phyloP scores from a whole-genome alignment of 768 basidiomycete genomes.

The Calocera cornea region DNA sequence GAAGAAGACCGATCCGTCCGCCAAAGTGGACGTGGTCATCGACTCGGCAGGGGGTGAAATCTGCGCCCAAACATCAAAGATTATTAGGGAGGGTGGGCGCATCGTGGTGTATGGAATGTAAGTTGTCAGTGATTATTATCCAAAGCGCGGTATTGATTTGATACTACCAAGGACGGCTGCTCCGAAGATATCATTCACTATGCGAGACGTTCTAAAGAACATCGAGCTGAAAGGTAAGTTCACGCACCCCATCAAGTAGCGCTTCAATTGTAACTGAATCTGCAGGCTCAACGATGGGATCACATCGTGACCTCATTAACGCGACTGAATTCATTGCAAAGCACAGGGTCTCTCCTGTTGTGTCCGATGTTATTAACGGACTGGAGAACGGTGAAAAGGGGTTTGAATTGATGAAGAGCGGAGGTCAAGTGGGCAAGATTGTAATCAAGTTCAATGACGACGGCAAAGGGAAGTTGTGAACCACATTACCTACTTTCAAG shows the following conservation, averaged over 20 bases:
- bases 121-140: slow-evolving; percentile 12
- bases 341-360: slow-evolving; percentile 54
- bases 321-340: slow-evolving; percentile 56
- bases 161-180: slow-evolving; percentile 41
- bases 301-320: slow-evolving; percentile 53
- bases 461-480: not conserved
- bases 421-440: slow-evolving; percentile 67
- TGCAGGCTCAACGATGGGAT: slow-evolving; percentile 74
- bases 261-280: not conserved
- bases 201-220: slow-evolving; percentile 65
- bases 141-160: not conserved
- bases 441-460: slow-evolving; percentile 28
- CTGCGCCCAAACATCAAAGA: slow-evolving; percentile 33
- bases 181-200: slow-evolving; percentile 50
- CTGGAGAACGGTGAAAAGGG: slow-evolving; percentile 52
- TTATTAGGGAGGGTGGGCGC: slow-evolving; percentile 44
- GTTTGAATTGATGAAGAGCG: slow-evolving; percentile 50
- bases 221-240: slow-evolving; percentile 54
- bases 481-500: not conserved
- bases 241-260: not conserved
- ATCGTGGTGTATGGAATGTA: slow-evolving; percentile 59
- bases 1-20: slow-evolving; percentile 18
- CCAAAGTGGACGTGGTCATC: slow-evolving; percentile 44
- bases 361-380: slow-evolving; percentile 57
- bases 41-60: slow-evolving; percentile 62